These are phyloP conservation scores for Ilex asprella DNA, from an alignment of 257 asterid genomes.

Conservation along the genomic window DNA sequence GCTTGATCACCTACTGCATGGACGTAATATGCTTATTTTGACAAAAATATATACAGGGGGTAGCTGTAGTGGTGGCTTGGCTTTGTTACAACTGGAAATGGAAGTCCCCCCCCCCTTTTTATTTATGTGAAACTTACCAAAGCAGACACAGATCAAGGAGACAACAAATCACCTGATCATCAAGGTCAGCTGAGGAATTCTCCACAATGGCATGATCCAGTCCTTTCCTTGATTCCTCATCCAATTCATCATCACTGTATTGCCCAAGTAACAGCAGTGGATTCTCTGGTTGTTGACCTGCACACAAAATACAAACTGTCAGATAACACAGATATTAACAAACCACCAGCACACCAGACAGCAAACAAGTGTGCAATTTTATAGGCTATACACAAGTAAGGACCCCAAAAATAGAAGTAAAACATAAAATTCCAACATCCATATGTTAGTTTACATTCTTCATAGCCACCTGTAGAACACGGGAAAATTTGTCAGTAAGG, in stretches of 20 bases:
- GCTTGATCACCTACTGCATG: no score
- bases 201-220: conserved; percentile 25
- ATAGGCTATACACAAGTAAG: conserved; percentile 11
- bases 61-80: no score
- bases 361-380: conserved; percentile 10
- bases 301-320: conserved; percentile 31
- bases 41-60: no score
- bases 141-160: neutral
- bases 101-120: no score
- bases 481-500: conserved; percentile 61
- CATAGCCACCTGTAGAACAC: conserved; percentile 67
- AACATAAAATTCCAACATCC: conserved; percentile 10
- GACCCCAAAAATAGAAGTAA: conserved; percentile 19
- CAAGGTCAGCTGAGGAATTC: conserved; percentile 30
- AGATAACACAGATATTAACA: conserved; percentile 21
- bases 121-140: no score
- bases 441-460: conserved; percentile 25
- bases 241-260: conserved; percentile 90
- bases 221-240: conserved; percentile 43
- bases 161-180: conserved; percentile 47
- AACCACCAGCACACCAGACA: conserved; percentile 8
- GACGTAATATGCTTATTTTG: no score
- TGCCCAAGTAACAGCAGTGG: conserved; percentile 87
- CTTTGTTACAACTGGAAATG: no score
- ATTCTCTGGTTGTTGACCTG: conserved; percentile 67